Percentiles rank a stretch among this genome's conserved stretches.
phyloP scores from a whole-genome alignment of 2,329 filamentous ascomycete species.

The Botrytis hyacinthi region DNA sequence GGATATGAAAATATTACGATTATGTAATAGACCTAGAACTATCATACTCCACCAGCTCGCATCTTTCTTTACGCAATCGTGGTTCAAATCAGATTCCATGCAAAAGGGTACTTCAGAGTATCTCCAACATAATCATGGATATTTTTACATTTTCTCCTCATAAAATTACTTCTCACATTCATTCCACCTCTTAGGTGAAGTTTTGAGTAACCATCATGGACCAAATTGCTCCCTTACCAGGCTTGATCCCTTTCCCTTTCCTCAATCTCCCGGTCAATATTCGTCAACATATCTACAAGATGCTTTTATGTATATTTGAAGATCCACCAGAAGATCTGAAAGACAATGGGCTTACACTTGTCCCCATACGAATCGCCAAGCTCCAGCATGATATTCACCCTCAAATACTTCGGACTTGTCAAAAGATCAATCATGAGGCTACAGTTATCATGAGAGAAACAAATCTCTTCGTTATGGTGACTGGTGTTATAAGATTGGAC shows the following conservation, averaged over 20 bases:
- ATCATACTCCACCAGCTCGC: neutral
- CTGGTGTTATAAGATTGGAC: neutral
- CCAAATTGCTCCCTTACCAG: neutral
- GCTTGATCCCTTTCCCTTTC: neutral
- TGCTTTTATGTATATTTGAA: neutral
- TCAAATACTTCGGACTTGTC: slow-evolving; percentile 1
- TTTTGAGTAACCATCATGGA: neutral
- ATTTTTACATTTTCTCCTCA: neutral
- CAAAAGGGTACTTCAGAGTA: neutral
- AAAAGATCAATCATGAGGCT: slow-evolving; percentile 6
- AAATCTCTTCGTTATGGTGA: neutral
- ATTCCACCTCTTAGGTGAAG: neutral
- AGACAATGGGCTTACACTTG: neutral
- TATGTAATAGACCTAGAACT: neutral
- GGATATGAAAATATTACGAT: neutral
- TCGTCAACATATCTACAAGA: slow-evolving; percentile 1
- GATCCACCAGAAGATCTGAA: neutral
- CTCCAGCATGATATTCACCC: slow-evolving; percentile 1
- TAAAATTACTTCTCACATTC: neutral
- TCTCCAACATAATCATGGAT: neutral
- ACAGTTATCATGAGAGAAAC: neutral
- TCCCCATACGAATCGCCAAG: neutral
- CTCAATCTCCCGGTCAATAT: neutral
- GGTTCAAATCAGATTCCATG: neutral
- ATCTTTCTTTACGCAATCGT: neutral